A percentile compares a stretch with the other conserved stretches of the same genome.
Evolutionary conservation across 2,329 filamentous ascomycete species (phyloP).

Genomic region (Juglanconis oblonga): DNA sequence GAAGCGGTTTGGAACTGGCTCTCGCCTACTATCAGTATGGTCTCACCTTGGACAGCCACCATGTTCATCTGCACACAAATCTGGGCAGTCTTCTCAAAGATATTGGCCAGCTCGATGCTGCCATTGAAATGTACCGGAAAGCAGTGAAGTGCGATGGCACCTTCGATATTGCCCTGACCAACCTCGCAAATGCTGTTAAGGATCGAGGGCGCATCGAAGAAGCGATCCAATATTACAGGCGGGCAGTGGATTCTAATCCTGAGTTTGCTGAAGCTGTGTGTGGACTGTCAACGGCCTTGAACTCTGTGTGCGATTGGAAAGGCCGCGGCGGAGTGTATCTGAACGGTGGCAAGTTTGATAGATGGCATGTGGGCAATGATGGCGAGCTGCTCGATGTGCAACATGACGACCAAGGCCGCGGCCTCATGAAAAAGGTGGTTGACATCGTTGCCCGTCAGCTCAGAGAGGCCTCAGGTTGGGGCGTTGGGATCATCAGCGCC

Average conservation of each 20-base stretch:
- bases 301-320: slow-evolving; percentile 94
- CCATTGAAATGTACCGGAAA: slow-evolving; percentile 95
- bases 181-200: slow-evolving; percentile 95
- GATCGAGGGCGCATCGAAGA: slow-evolving; percentile 91
- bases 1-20: slow-evolving; percentile 83
- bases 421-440: slow-evolving; percentile 87
- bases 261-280: slow-evolving; percentile 97
- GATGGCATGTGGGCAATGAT: slow-evolving; percentile 87
- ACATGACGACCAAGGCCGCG: slow-evolving; percentile 59
- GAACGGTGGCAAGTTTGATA: slow-evolving; percentile 71
- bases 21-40: slow-evolving; percentile 96
- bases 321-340: slow-evolving; percentile 82
- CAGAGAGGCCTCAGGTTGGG: slow-evolving; percentile 82
- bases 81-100: slow-evolving; percentile 93
- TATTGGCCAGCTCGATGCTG: slow-evolving; percentile 85
- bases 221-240: slow-evolving; percentile 86
- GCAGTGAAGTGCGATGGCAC: slow-evolving; percentile 89
- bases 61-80: slow-evolving; percentile 96
- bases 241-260: slow-evolving; percentile 87
- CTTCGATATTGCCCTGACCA: slow-evolving; percentile 95
- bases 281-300: slow-evolving; percentile 88
- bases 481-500: slow-evolving; percentile 64
- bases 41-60: slow-evolving; percentile 76
- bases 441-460: slow-evolving; percentile 89
- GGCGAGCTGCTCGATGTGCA: slow-evolving; percentile 78